Base-by-base conservation (phyloP, 106 monocot species). In the Xerophyta viscosa region DNA sequence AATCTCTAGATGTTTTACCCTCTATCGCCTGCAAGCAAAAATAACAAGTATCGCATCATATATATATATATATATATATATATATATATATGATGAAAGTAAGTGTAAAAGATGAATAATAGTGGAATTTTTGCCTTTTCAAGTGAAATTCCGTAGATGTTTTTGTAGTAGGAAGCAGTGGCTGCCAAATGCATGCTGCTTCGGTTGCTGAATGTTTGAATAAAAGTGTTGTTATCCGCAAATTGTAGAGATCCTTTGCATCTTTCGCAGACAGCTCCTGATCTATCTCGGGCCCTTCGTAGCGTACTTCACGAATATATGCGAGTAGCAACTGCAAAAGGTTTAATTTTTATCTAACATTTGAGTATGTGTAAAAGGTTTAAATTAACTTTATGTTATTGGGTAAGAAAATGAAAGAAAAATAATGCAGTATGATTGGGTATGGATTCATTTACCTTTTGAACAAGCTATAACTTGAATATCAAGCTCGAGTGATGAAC, bases 261-360 rank as follows among this genome's bases (percentile, higher is more conserved):
- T 86, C 86, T 37, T 61, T 66, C 20, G 69, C 66, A 19, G 65
- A 75, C 41, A 86, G 74, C 0, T 12, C 13, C 24, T 54, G 76
- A 78, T 91, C 91, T 57, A 70, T 42, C 31, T 73, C 70, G 9
- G 81, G 91, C 4, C 91, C 91, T 55, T 86, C 91, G 31, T 82
- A 79, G 8, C 91, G 85, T 41, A 56, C 33, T 14, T 26, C 63
- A 26, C 71, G 62, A 59, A 82, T 37, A 46, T 76, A 78, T 2
- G 71, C 63, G 33, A 85, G 74, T 31, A 91, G 57, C n/a, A 91
- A 58, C 91, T 87, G 33, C 39, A 10, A 15, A 52, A 13, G 3
- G 1, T n/a, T n/a, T n/a, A n/a, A n/a, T n/a, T n/a, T n/a, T n/a
- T n/a, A n/a, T n/a, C n/a, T n/a, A n/a, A n/a, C n/a, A n/a, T n/a